These are phyloP conservation scores for Globisporangium uncinulatum DNA, from an alignment of 352 stramenopile species.

Conservation along the genomic window DNA sequence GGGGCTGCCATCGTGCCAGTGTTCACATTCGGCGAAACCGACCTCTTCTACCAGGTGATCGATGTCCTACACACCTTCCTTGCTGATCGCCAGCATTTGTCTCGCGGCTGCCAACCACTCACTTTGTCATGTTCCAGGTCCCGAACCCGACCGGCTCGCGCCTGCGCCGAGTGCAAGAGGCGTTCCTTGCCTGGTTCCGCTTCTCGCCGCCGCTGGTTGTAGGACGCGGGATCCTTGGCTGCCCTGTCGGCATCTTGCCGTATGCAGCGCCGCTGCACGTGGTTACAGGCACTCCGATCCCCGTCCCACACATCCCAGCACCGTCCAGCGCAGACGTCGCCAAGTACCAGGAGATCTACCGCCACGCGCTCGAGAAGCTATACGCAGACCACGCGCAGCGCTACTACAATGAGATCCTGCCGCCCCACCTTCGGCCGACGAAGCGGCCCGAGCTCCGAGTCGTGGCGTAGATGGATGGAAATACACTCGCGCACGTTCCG, in stretches of 20 bases:
- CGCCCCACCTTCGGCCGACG: constrained; percentile 18
- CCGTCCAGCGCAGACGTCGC: constrained; percentile 38
- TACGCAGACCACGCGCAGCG: constrained; percentile 38
- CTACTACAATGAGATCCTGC: constrained; percentile 37
- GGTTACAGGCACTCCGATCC: constrained; percentile 37
- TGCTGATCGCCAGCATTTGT: no score
- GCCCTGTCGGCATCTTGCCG: constrained; percentile 27
- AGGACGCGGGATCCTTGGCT: constrained; percentile 23
- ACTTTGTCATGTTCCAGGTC: constrained; percentile 14
- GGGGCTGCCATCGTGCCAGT: constrained; percentile 56
- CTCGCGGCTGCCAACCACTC: no score
- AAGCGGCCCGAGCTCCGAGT: constrained; percentile 22
- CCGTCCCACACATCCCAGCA: constrained; percentile 27
- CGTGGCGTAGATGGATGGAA: constrained; percentile 18
- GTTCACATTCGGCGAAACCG: constrained; percentile 67
- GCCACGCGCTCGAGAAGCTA: constrained; percentile 32
- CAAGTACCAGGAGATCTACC: constrained; percentile 43
- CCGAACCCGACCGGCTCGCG: constrained; percentile 33
- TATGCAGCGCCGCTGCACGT: constrained; percentile 26
- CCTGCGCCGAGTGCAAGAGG: constrained; percentile 29
- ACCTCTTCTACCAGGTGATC: constrained; percentile 38
- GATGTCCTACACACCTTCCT: background rate
- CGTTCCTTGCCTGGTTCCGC: constrained; percentile 30
- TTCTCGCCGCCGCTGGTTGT: constrained; percentile 35
- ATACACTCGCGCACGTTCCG: no score